Evolutionary conservation across 306 rosid genomes (phyloP).

Genomic region (Vicia villosa): DNA sequence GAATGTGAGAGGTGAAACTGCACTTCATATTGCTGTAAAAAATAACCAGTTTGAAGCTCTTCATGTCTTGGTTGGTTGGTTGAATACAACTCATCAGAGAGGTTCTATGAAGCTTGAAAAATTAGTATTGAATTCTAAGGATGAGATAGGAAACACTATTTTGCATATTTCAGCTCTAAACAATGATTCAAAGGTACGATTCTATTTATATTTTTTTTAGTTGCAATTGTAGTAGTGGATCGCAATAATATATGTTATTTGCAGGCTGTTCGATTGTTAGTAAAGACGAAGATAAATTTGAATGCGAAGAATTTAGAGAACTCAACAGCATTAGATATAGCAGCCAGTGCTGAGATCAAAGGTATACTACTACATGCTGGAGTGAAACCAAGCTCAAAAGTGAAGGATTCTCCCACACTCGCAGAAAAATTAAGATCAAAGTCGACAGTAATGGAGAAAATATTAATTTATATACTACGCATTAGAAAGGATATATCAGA

Average conservation of each 20-base stretch:
- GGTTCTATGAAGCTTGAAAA: background rate
- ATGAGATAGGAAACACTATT: background rate
- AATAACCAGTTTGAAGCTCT: background rate
- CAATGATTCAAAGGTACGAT: background rate
- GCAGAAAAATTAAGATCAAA: background rate
- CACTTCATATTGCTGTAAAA: background rate
- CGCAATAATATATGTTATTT: too few species aligned
- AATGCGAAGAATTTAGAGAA: slow-evolving; percentile 24
- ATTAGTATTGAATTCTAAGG: background rate
- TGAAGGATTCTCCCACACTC: background rate
- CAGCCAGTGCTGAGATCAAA: background rate
- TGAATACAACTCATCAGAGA: background rate
- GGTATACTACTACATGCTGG: slow-evolving; percentile 4
- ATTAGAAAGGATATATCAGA: slow-evolving; percentile 8
- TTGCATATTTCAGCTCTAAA: slow-evolving; percentile 3
- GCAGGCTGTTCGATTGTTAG: slow-evolving; percentile 28
- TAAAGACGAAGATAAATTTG: slow-evolving; percentile 19
- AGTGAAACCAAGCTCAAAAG: background rate
- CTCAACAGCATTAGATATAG: slow-evolving; percentile 42
- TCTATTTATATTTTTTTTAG: too few species aligned
- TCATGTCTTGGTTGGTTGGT: slow-evolving; percentile 13
- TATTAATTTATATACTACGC: background rate
- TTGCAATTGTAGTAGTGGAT: too few species aligned
- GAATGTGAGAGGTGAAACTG: background rate
- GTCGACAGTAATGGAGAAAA: background rate